Percentiles rank a stretch among this genome's conserved stretches.
phyloP scores from a whole-genome alignment of 1,284 basidiomycete species.

The Cutaneotrichosporon arboriforme region DNA sequence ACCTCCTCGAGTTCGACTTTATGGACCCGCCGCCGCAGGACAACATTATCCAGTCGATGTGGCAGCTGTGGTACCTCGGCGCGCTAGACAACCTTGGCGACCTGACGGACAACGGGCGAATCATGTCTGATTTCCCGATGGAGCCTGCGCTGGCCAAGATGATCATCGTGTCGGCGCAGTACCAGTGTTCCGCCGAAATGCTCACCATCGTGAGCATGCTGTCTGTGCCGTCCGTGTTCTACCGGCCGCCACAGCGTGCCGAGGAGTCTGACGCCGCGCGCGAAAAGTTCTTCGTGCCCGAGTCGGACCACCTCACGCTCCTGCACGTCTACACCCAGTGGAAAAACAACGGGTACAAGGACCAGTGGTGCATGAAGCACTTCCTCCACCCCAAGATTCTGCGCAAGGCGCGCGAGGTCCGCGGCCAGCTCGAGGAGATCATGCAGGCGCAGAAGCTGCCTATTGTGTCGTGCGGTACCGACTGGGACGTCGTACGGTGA shows the following conservation, averaged over 20 bases:
- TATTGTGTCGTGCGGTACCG: constrained; percentile 80
- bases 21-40: constrained; percentile 90
- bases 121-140: constrained; percentile 99
- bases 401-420: constrained; percentile 92
- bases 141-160: constrained; percentile 98
- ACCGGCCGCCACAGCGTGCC: constrained; percentile 88
- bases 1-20: constrained; percentile 97
- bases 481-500: constrained; percentile 87
- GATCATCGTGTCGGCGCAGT: constrained; percentile 90
- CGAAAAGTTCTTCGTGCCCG: constrained; percentile 97
- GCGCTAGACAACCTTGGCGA: constrained; percentile 97
- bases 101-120: constrained; percentile 81
- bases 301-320: constrained; percentile 93
- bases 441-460: constrained; percentile 98
- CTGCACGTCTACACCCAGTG: constrained; percentile 97
- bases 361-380: constrained; percentile 90
- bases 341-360: constrained; percentile 87
- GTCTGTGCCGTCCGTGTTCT: constrained; percentile 93
- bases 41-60: constrained; percentile 96
- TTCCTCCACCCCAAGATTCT: constrained; percentile 95
- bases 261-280: constrained; percentile 94
- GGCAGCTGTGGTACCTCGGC: constrained; percentile 97
- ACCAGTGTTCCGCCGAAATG: constrained; percentile 91
- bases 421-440: constrained; percentile 92
- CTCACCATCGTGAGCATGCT: constrained; percentile 98